A percentile compares a stretch with the other conserved stretches of the same genome.
phyloP scores from a whole-genome alignment of 495 filamentous ascomycete species.

The Daldinia childiae region DNA sequence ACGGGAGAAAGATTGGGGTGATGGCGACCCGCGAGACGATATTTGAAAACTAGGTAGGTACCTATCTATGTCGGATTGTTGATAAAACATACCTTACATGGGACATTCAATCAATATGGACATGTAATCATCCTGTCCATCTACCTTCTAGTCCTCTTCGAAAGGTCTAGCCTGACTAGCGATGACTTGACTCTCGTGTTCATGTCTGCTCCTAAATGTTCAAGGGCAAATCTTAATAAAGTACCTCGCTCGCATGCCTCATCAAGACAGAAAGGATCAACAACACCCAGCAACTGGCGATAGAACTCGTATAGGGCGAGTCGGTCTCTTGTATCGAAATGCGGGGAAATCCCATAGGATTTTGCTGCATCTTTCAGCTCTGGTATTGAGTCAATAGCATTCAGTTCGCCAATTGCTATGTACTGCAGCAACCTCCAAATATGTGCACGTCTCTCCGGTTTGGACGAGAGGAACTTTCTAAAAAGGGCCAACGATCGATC shows the following conservation, averaged over 20 bases:
- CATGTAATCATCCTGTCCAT: not conserved
- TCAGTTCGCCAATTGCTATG: not conserved
- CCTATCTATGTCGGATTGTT: not conserved
- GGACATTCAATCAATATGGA: not conserved
- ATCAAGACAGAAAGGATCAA: not conserved
- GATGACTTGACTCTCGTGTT: not conserved
- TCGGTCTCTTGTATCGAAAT: not conserved
- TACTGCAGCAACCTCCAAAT: conserved; percentile 7
- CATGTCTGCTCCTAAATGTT: not conserved
- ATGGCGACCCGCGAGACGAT: not conserved
- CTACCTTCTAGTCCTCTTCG: not conserved
- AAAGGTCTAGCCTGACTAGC: not conserved
- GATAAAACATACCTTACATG: too few relatives aligned
- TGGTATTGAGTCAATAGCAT: not conserved
- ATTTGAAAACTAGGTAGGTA: not conserved
- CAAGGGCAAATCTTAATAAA: not conserved
- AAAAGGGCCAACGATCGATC: not conserved
- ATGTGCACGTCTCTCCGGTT: not conserved
- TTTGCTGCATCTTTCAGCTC: not conserved
- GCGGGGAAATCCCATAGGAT: not conserved
- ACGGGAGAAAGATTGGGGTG: not conserved
- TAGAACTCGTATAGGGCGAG: conserved; percentile 1
- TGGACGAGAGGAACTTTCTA: not conserved
- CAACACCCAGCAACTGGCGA: not conserved
- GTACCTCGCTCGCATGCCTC: not conserved